Percentiles rank a stretch among this genome's conserved stretches.
Evolutionary conservation across 495 filamentous ascomycete species (phyloP).

Genomic region (Xylaria flabelliformis): DNA sequence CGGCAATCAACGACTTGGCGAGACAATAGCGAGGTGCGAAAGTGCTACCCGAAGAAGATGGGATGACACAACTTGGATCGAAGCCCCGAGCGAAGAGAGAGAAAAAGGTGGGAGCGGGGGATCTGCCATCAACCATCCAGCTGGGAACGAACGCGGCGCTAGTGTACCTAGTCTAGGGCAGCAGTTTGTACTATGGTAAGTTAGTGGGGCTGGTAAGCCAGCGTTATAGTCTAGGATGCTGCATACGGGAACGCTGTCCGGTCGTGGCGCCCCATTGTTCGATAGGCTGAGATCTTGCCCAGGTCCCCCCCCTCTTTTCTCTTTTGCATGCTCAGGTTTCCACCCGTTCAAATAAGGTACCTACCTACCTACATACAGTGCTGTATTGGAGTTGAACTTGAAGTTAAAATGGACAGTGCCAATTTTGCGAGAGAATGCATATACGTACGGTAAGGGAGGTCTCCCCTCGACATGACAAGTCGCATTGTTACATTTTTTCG

Average conservation of each 20-base stretch:
- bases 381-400: background rate
- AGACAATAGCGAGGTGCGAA: background rate
- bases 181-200: background rate
- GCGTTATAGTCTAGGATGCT: conserved; percentile 12
- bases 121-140: conserved; percentile 42
- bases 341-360: background rate
- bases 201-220: background rate
- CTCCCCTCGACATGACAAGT: conserved; percentile 21
- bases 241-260: conserved; percentile 27
- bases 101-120: conserved; percentile 26
- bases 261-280: conserved; percentile 22
- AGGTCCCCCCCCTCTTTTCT: background rate
- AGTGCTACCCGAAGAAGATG: conserved; percentile 17
- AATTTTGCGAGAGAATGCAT: background rate
- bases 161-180: conserved; percentile 17
- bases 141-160: conserved; percentile 37
- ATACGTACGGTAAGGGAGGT: background rate
- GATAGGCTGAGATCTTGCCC: conserved; percentile 14
- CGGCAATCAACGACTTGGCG: conserved; percentile 5
- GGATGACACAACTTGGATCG: background rate
- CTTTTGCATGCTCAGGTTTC: too few relatives aligned
- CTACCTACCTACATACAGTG: too few relatives aligned
- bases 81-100: conserved; percentile 18
- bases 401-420: background rate
- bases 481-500: background rate